Evolutionary conservation across 495 filamentous ascomycete genomes (phyloP).

Genomic region (Jackrogersella multiformis): DNA sequence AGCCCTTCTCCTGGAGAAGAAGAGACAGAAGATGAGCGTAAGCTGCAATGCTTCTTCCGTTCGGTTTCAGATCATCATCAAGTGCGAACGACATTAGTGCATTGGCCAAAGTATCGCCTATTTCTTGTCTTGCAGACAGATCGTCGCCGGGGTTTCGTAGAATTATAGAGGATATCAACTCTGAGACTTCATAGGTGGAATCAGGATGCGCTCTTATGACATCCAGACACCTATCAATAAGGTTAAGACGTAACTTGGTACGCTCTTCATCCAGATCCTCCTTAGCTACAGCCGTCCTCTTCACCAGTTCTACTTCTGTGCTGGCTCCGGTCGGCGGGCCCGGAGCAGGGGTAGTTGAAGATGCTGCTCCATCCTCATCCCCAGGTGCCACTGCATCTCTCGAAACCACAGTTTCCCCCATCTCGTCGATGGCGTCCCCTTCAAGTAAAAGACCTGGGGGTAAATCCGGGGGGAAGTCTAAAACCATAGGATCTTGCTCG

Average conservation of each 20-base stretch:
- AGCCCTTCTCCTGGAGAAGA: slow-evolving; percentile 80
- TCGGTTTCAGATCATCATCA: slow-evolving; percentile 79
- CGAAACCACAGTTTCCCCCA: slow-evolving; percentile 25
- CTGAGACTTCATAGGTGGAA: slow-evolving; percentile 89
- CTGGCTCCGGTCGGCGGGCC: slow-evolving; percentile 25
- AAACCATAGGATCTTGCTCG: slow-evolving; percentile 41
- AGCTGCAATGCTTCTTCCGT: slow-evolving; percentile 71
- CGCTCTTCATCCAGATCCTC: slow-evolving; percentile 88
- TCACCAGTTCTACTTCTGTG: slow-evolving; percentile 25
- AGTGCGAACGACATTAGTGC: slow-evolving; percentile 84
- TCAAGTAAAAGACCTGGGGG: slow-evolving; percentile 37
- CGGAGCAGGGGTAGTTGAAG: slow-evolving; percentile 38
- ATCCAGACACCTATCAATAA: slow-evolving; percentile 91
- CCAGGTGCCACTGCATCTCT: slow-evolving; percentile 28
- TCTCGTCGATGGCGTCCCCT: slow-evolving; percentile 38
- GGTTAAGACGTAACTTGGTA: slow-evolving; percentile 71
- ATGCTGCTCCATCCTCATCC: slow-evolving; percentile 26
- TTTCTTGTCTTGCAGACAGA: slow-evolving; percentile 66
- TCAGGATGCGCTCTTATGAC: slow-evolving; percentile 86
- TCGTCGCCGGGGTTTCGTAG: slow-evolving; percentile 72
- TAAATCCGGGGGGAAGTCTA: slow-evolving; percentile 42
- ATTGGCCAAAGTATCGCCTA: slow-evolving; percentile 82
- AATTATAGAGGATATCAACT: slow-evolving; percentile 81
- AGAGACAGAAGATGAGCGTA: slow-evolving; percentile 93
- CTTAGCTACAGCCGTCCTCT: slow-evolving; percentile 59